phyloP scores from a whole-genome alignment of 1,284 basidiomycete genomes.

The Ustilago vetiveriae region DNA sequence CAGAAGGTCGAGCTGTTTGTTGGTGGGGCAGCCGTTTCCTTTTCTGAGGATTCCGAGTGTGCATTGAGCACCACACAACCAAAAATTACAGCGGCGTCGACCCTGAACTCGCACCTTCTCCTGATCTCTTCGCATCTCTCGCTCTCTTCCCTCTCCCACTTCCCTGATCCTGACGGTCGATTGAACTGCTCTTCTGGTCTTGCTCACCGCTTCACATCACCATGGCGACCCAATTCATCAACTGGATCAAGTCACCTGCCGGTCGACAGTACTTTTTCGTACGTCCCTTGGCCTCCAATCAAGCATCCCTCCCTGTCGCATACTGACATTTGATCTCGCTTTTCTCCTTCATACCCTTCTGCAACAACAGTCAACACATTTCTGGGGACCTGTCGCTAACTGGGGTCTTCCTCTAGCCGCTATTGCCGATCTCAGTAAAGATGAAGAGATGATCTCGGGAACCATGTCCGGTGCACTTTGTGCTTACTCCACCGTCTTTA shows the following conservation, averaged over 20 bases:
- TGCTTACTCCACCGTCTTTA: conserved; percentile 63
- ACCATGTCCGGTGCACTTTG: conserved; percentile 63
- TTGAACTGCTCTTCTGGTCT: no score
- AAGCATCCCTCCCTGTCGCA: not conserved
- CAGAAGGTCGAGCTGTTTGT: no score
- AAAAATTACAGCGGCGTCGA: no score
- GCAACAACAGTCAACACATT: conserved; percentile 65
- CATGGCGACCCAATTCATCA: conserved; percentile 60
- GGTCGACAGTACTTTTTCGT: conserved; percentile 66
- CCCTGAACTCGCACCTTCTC: no score
- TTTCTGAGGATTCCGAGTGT: no score
- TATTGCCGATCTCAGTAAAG: conserved; percentile 63
- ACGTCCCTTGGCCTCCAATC: conserved; percentile 13
- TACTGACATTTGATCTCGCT: not conserved
- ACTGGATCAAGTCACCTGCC: conserved; percentile 64
- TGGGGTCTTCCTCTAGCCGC: conserved; percentile 67
- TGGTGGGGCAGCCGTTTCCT: no score
- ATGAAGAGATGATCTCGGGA: conserved; percentile 64
- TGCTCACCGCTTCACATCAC: conserved; percentile 2
- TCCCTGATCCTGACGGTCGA: no score
- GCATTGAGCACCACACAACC: no score
- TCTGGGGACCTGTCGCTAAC: conserved; percentile 67
- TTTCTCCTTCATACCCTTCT: no score
- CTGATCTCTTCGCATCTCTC: no score
- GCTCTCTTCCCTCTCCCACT: not conserved